Percentiles rank a stretch among this genome's conserved stretches.
Evolutionary conservation across 106 monocot species (phyloP).

Genomic region (Gastrodia elata): DNA sequence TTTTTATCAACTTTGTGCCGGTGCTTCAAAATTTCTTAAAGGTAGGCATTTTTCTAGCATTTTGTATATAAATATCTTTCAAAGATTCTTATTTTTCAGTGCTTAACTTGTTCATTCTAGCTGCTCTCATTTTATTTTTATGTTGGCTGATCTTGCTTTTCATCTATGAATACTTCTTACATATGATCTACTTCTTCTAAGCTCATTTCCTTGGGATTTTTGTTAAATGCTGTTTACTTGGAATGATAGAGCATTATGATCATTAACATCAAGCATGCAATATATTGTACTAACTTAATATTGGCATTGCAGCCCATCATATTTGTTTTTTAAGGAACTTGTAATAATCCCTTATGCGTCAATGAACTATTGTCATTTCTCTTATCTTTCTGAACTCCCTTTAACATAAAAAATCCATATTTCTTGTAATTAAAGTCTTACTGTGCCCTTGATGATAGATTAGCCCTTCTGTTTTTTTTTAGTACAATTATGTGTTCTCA

Average conservation of each 20-base stretch:
- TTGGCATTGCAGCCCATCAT: not conserved
- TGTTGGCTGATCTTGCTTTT: too few species aligned
- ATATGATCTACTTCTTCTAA: too few species aligned
- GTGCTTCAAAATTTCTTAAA: slow-evolving; percentile 73
- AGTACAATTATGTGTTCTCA: not conserved
- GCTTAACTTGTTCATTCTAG: too few species aligned
- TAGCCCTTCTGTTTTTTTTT: not conserved
- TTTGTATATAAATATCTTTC: too few species aligned
- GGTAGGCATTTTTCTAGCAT: slow-evolving; percentile 27
- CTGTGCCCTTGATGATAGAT: not conserved
- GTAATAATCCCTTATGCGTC: not conserved
- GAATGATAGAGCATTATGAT: not conserved
- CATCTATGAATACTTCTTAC: too few species aligned
- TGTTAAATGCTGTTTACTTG: too few species aligned
- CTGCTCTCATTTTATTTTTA: too few species aligned
- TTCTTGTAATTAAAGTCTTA: not conserved
- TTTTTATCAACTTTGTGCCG: slow-evolving; percentile 95
- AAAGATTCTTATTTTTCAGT: too few species aligned
- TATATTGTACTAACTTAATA: not conserved
- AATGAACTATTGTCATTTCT: not conserved
- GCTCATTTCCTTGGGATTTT: too few species aligned
- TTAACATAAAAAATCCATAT: not conserved
- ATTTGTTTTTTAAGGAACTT: not conserved
- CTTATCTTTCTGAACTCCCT: not conserved
- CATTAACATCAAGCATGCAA: not conserved